Evolutionary conservation across 495 filamentous ascomycete genomes (phyloP), one percentile per base, ranked within the genome.

Genomic region (Penicillium waksmanii): DNA sequence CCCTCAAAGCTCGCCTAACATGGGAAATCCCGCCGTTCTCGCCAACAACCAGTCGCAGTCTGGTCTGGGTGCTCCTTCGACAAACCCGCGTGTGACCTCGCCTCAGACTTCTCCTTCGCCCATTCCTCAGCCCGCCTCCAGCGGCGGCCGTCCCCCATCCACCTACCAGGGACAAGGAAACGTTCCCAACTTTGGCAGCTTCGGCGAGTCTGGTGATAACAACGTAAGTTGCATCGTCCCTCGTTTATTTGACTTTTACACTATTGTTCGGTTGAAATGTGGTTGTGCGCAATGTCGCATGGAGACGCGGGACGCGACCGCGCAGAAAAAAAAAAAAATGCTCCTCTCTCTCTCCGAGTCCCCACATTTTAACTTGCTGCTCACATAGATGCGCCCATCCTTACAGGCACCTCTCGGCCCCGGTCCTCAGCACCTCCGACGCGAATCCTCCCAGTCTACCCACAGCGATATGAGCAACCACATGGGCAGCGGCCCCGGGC

Each of bases 111-210:
- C 93, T 13, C 93, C 93, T 3, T 91, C 89, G 19, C 93, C 93
- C 6, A 97, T 97, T 53, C 93, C 93, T 18, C 89, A 91, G 72
- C 90, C 89, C 49, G 84, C 89, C 38, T 88, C 89, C 38, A 96
- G 92, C 73, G 92, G 92, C 66, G 92, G 92, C 65, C 83, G 89
- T 73, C 91, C 91, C 31, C 76, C 76, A 62, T 89, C 90, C 11
- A 83, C 82, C 47, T 81, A 89, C 63, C 85, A 87, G 61, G 81
- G 80, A 57, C 85, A 86, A 63, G 79, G 80, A 19, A 84, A 84
- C 64, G 81, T 77, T 68, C 66, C 90, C 55, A 91, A 84, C 63
- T 97, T 97, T 78, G 93, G 93, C 58, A 93, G 89, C 72, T 86
- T 93, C 58, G 86, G 86, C 60, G 88, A 79, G 43, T 60, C 72